These are phyloP conservation scores for Camellia lanceoleosa DNA, from an alignment of 148 eudicot species.

Conservation along the genomic window DNA sequence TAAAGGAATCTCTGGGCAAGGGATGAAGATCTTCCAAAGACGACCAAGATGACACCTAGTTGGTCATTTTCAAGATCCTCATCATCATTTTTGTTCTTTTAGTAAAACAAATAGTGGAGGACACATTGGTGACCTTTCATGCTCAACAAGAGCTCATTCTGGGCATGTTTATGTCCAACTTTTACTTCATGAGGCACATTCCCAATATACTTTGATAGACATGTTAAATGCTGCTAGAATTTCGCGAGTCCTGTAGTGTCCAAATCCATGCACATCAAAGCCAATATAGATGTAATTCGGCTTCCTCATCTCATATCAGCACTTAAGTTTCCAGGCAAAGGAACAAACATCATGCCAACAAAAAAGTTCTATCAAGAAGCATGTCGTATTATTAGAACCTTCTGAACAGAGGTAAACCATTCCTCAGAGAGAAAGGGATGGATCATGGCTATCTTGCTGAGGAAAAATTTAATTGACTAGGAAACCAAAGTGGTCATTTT, in stretches of 20 bases:
- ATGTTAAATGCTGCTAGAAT: neutral
- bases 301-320: neutral
- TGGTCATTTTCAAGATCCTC: conserved; percentile 20
- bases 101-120: conserved; percentile 4
- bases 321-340: no score
- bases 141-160: conserved; percentile 12
- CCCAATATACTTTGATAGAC: neutral
- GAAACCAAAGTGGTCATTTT: no score
- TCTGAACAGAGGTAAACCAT: no score
- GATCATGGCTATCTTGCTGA: no score
- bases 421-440: no score
- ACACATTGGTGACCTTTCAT: conserved; percentile 6
- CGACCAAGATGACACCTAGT: conserved; percentile 28
- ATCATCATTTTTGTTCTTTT: neutral
- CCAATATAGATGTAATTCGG: neutral
- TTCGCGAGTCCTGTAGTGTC: neutral
- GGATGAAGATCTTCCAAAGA: conserved; percentile 13
- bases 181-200: neutral
- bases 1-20: conserved; percentile 11
- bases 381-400: no score
- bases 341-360: neutral
- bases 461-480: no score
- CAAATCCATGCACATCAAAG: neutral
- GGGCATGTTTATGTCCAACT: neutral
- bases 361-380: no score